Base-by-base conservation (phyloP, 2,329 filamentous ascomycete genomes). In the Penicillium glabrum region DNA sequence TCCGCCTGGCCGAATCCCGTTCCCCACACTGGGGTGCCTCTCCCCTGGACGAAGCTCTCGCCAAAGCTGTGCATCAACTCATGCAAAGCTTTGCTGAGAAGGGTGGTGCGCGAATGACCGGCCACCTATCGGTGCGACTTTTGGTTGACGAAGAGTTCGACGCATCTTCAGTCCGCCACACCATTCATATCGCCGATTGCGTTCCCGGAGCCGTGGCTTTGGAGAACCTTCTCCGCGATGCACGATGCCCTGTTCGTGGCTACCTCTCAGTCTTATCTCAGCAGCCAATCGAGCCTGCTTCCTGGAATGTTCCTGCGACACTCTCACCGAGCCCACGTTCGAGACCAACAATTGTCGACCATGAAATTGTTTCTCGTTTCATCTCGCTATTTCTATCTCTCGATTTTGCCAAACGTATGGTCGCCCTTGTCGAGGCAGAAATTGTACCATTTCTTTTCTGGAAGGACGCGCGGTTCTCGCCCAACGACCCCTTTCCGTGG, bases 91-190 rank as follows among this genome's bases (percentile, higher is more conserved):
- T 88, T 53, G 84, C 84, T 0, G 68, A 69, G 3, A 79, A 78
- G 45, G 76, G 80, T 24, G 81, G 82, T 1, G 52, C 71, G 14
- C 65, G 69, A 3, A 76, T 89, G 66, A 91, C 88, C 0, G 89
- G 89, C 0, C 90, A 93, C 68, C 70, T 92, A 31, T 87, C 83
- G 19, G 87, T 93, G 53, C 86, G 90, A 68, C 88, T 93, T 60
- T 75, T 91, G 61, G 82, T 89, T 2, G 80, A 84, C 47, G 75
- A 81, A 48, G 68, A 75, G 39, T 67, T 73, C 31, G 63, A 66
- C 2, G 21, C 51, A 2, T 62, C 69, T 24, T 71, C 68, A n/a
- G 68, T 75, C 16, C 69, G 71, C 23, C 69, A 73, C 52, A 58
- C 65, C 9, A 61, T 73, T 26, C 68, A 73, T 44, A 70, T 75